Base-by-base conservation (phyloP, 2,329 filamentous ascomycete genomes). In the Botrytis deweyae region DNA sequence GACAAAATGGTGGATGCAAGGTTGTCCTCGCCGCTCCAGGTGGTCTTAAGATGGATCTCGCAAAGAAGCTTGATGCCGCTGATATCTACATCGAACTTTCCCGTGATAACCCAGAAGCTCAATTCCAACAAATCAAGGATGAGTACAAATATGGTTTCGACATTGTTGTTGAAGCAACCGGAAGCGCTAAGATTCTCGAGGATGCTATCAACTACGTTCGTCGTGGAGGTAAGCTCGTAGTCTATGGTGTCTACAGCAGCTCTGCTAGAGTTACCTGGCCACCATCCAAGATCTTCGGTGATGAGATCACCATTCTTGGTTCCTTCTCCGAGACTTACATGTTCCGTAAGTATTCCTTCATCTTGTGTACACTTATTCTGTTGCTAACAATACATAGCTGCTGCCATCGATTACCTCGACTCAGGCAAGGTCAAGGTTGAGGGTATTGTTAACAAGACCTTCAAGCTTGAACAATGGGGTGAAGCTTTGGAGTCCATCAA, bases 301-400 rank as follows among this genome's bases (percentile, higher is more conserved):
- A 88, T 76, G 91, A 93, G 82, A 91, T 93, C 78, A 92, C 90
- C 77, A 92, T 93, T 77, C 84, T 93, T 72, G 91, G 91, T 40
- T 91, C 88, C 70, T 93, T 93, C 84, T 92, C 89, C 66, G 91
- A 93, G 82, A 91, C 90, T 38, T 91, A 90, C 83, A 92, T 91
- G 86, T 92, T 92, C 85, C 90, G 84, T 85, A 82, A 80, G 83
- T 82, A 38, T 44, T 58, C 33, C 12, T 33, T 22, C 4, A 44
- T 63, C 22, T 29, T 12, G 14, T 40, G 22, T 33, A 33, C 9
- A 18, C 12, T 58, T 25, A 20, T 33, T 16, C 18, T 42, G 10
- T 70, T 68, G 55, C 70, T 72, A 46, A 75, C 38, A 59, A 83
- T 86, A 67, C 83, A 85, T 85, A 88, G 80, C 86, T 29, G 85